These are phyloP conservation scores for Suillus clintonianus DNA, from an alignment of 768 basidiomycete genomes.

Conservation along the genomic window DNA sequence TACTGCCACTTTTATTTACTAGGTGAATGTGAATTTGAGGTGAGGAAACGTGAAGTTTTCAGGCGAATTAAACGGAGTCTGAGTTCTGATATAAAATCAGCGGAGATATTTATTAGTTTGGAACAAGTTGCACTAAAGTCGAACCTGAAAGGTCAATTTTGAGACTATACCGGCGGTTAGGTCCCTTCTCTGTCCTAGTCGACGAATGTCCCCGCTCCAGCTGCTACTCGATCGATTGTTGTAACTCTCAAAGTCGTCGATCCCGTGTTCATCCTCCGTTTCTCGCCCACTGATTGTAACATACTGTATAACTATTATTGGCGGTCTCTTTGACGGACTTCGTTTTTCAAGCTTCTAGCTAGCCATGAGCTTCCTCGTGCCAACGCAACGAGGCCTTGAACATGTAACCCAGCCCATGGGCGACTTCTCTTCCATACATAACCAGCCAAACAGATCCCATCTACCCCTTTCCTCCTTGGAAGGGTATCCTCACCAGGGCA, in stretches of 20 bases:
- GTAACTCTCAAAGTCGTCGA: conserved; percentile 10
- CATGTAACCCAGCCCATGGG: conserved; percentile 24
- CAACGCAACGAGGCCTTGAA: conserved; percentile 33
- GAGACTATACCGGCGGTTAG: conserved; percentile 7
- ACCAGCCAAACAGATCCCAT: conserved; percentile 35
- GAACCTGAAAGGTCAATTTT: conserved; percentile 14
- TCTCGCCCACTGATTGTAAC: conserved; percentile 14
- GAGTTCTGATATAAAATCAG: conserved; percentile 20
- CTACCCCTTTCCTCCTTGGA: conserved; percentile 40
- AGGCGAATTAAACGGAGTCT: conserved; percentile 6
- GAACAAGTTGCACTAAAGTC: conserved; percentile 19
- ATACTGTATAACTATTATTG: conserved; percentile 21
- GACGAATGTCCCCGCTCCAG: conserved; percentile 6
- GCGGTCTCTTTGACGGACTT: conserved; percentile 17
- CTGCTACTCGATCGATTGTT: conserved; percentile 14
- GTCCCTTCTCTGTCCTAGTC: background rate
- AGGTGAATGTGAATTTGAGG: background rate
- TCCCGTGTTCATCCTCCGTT: conserved; percentile 22
- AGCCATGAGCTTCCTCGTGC: conserved; percentile 37
- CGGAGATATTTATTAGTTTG: conserved; percentile 22
- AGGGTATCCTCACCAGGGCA: conserved; percentile 34
- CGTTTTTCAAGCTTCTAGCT: conserved; percentile 18
- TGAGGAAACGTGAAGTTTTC: background rate
- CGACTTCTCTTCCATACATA: conserved; percentile 32
- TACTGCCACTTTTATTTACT: conserved; percentile 1